A percentile compares a stretch with the other conserved stretches of the same genome.
These are phyloP conservation scores for Alternaria tenuissima DNA, from an alignment of 2,329 filamentous ascomycete species.

Conservation along the genomic window DNA sequence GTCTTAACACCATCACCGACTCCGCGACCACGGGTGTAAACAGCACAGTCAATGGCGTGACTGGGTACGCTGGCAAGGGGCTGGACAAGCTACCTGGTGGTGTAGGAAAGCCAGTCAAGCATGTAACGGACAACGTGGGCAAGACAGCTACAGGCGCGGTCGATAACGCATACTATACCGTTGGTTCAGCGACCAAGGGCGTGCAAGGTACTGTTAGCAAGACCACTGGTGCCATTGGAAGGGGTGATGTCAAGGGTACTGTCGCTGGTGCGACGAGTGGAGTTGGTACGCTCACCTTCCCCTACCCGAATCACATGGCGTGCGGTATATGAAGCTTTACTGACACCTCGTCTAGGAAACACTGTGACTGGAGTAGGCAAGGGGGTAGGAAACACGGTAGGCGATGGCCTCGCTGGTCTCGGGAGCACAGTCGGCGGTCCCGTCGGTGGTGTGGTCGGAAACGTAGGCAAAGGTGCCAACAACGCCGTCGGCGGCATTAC, in stretches of 20 bases:
- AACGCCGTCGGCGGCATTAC: constrained; percentile 54
- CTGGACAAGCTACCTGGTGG: constrained; percentile 46
- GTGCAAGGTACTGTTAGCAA: constrained; percentile 55
- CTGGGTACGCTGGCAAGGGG: constrained; percentile 49
- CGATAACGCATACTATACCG: constrained; percentile 53
- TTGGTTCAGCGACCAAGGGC: constrained; percentile 52
- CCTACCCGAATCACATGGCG: neutral
- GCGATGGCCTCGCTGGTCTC: constrained; percentile 51
- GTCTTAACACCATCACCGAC: constrained; percentile 49
- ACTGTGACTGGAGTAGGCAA: constrained; percentile 48
- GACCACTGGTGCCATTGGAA: constrained; percentile 54
- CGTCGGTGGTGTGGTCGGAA: constrained; percentile 53
- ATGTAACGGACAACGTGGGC: constrained; percentile 53
- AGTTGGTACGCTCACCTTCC: constrained; percentile 23
- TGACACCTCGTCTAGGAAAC: constrained; percentile 34
- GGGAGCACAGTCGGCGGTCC: constrained; percentile 50
- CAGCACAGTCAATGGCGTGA: constrained; percentile 48
- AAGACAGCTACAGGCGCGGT: constrained; percentile 54
- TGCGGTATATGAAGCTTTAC: neutral
- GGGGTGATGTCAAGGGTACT: constrained; percentile 52
- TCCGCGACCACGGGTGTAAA: constrained; percentile 50
- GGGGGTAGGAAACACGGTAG: constrained; percentile 47
- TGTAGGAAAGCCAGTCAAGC: constrained; percentile 50
- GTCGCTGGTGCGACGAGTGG: constrained; percentile 51
- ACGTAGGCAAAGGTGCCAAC: constrained; percentile 53